A percentile compares a stretch with the other conserved stretches of the same genome.
These are phyloP conservation scores for Epichloe aotearoae DNA, from an alignment of 2,329 filamentous ascomycete species.

Conservation along the genomic window DNA sequence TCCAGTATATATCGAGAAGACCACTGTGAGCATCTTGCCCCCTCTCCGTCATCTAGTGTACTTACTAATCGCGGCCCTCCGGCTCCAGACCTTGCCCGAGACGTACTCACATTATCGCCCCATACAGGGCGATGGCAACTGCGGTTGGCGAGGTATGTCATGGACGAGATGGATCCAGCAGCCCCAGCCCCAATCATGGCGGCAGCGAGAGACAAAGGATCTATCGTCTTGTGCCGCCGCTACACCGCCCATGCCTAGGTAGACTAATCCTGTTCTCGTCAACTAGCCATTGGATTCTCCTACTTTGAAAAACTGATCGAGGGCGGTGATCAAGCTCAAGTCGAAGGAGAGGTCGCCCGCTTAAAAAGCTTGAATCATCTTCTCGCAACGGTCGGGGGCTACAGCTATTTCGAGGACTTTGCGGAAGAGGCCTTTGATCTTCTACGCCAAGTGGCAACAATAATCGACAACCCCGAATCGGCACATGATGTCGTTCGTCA, in stretches of 20 bases:
- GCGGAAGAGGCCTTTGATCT: constrained; percentile 60
- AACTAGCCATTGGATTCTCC: constrained; percentile 71
- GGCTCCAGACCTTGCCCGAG: constrained; percentile 55
- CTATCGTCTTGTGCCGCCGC: too few relatives aligned
- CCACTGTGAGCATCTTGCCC: constrained; percentile 47
- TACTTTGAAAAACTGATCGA: constrained; percentile 81
- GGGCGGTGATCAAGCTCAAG: constrained; percentile 46
- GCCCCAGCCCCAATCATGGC: not conserved
- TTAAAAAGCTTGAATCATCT: constrained; percentile 59
- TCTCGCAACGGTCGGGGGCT: constrained; percentile 59
- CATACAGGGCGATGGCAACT: constrained; percentile 86
- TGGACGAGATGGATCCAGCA: constrained; percentile 4
- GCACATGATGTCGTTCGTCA: constrained; percentile 41
- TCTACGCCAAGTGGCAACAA: constrained; percentile 47
- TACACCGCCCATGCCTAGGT: not conserved
- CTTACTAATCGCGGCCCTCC: constrained; percentile 7
- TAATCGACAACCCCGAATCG: constrained; percentile 45
- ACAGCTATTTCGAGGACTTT: constrained; percentile 65
- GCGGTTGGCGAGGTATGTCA: constrained; percentile 86
- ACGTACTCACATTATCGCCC: constrained; percentile 81
- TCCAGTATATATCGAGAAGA: constrained; percentile 74
- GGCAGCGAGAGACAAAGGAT: not conserved
- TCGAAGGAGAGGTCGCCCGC: constrained; percentile 59
- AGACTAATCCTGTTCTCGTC: not conserved
- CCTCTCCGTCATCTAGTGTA: not conserved